Percentiles rank a stretch among this genome's conserved stretches.
Conservation (phyloP, 768 basidiomycete genomes). For the Clathrus columnatus region DNA sequence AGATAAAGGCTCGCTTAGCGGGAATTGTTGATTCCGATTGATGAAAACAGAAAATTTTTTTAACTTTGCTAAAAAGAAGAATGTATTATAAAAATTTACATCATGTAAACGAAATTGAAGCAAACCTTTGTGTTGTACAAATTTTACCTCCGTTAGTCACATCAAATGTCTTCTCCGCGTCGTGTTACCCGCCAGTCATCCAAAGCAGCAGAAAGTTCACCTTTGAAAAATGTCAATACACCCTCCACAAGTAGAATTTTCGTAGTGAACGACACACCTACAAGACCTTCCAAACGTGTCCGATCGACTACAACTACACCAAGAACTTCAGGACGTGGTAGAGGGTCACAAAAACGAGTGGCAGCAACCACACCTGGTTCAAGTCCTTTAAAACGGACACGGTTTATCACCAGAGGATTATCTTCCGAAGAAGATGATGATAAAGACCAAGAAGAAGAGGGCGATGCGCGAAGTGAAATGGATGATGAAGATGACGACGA, state of each 20-base stretch:
- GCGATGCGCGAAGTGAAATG: neutral
- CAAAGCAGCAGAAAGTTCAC: neutral
- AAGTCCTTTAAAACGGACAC: neutral
- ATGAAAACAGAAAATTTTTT: neutral
- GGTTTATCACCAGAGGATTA: neutral
- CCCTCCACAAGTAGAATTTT: neutral
- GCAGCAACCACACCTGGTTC: neutral
- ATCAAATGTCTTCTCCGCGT: constrained; percentile 1
- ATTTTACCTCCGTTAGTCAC: neutral
- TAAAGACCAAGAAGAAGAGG: constrained; percentile 5
- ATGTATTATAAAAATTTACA: too few relatives aligned
- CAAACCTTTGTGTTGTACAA: neutral
- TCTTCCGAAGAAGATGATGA: neutral
- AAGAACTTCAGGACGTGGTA: neutral
- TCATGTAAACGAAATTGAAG: neutral
- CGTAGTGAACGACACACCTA: neutral
- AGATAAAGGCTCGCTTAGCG: neutral
- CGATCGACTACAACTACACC: constrained; percentile 1
- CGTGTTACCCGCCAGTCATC: constrained; percentile 4
- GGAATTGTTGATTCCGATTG: neutral
- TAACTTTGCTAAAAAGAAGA: neutral
- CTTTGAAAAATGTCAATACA: neutral
- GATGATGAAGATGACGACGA: neutral
- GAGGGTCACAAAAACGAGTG: neutral
- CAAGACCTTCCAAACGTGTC: constrained; percentile 1